Evolutionary conservation across 331 rosid species (phyloP).

Genomic region (Malus hybrid): DNA sequence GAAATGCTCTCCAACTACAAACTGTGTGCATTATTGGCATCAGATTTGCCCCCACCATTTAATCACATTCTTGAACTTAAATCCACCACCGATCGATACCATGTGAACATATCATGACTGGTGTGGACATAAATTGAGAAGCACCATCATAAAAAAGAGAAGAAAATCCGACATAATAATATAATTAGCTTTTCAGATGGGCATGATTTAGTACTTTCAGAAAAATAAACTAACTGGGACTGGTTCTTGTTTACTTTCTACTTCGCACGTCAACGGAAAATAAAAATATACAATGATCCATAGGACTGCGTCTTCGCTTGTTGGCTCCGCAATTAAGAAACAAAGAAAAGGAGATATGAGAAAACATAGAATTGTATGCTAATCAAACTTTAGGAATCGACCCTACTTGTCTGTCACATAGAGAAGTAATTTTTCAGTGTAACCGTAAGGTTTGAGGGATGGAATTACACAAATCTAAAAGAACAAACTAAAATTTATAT

Average conservation of each 20-base stretch:
- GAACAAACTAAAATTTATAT: too few species aligned
- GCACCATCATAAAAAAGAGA: constrained; percentile 23
- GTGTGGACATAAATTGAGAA: constrained; percentile 34
- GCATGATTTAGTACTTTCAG: constrained; percentile 34
- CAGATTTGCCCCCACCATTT: constrained; percentile 25
- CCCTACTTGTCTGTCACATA: constrained; percentile 1
- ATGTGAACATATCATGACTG: constrained; percentile 33
- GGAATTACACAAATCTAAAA: background rate
- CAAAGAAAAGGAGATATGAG: constrained; percentile 10
- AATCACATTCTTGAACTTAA: constrained; percentile 18
- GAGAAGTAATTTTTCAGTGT: background rate
- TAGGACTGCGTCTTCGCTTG: constrained; percentile 43
- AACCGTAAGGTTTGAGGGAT: background rate
- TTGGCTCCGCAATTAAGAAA: constrained; percentile 65
- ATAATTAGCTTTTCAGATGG: constrained; percentile 18
- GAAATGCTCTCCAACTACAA: background rate
- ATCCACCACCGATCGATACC: constrained; percentile 18
- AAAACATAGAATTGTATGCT: constrained; percentile 18
- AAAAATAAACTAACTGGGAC: constrained; percentile 11
- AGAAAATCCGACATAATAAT: constrained; percentile 40
- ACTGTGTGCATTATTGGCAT: background rate
- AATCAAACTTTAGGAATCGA: constrained; percentile 8
- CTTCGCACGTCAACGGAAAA: constrained; percentile 16
- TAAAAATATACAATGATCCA: constrained; percentile 23
- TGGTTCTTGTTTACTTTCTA: constrained; percentile 22